These are phyloP conservation scores for Dendrocalamus latiflorus DNA, from an alignment of 202 grass and related monocot genomes.

Conservation along the genomic window DNA sequence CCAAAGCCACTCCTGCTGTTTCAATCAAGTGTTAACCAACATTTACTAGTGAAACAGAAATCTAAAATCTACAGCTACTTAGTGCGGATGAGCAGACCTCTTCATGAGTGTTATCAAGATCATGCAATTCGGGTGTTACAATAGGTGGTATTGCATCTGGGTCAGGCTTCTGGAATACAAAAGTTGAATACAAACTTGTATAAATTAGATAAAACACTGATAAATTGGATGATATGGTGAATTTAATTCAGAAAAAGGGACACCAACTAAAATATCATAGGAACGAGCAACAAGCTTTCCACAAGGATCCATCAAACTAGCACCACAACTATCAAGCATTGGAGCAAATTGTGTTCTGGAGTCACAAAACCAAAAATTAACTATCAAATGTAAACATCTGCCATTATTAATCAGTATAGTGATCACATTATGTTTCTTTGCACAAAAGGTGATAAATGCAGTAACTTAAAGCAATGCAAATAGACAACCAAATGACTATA, in stretches of 20 bases:
- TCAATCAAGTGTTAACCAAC: not conserved
- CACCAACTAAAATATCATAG: conserved; percentile 75
- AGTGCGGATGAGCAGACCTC: conserved; percentile 32
- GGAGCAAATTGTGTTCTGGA: conserved; percentile 81
- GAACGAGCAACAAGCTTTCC: conserved; percentile 88
- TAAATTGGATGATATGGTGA: not conserved
- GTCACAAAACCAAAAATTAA: conserved; percentile 21
- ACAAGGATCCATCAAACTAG: conserved; percentile 79
- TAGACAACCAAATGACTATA: too few species aligned
- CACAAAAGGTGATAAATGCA: not conserved
- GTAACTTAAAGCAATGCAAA: too few species aligned
- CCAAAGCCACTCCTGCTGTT: conserved; percentile 51
- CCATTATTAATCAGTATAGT: too few species aligned
- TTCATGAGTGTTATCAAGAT: conserved; percentile 51
- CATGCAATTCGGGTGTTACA: conserved; percentile 43
- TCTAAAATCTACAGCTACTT: not conserved
- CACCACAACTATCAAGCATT: conserved; percentile 67
- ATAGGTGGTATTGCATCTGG: conserved; percentile 67
- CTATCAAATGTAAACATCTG: not conserved
- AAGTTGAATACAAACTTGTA: conserved; percentile 81
- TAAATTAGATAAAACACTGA: conserved; percentile 1
- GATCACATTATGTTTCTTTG: not conserved
- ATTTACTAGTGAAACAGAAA: not conserved
- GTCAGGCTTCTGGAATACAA: conserved; percentile 95
- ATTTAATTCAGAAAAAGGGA: not conserved